These are phyloP conservation scores for Meyerozyma sp. DNA, from an alignment of 1,139 yeast genomes.

Conservation along the genomic window DNA sequence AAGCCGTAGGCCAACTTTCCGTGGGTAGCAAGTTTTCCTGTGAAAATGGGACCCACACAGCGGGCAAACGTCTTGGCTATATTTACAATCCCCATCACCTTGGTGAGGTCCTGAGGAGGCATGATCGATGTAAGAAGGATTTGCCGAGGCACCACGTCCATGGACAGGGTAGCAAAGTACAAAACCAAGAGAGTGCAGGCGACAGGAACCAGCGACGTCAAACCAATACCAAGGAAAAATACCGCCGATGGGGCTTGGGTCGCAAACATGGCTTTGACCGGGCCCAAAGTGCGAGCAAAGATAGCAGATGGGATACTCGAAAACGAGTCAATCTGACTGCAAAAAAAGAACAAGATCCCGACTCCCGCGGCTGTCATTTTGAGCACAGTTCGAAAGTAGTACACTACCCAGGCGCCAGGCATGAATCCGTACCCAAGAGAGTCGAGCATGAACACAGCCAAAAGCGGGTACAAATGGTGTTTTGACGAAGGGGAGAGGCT, in stretches of 20 bases:
- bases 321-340: conserved; percentile 54
- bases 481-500: conserved; percentile 30
- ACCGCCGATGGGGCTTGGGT: conserved; percentile 78
- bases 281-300: conserved; percentile 64
- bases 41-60: conserved; percentile 72
- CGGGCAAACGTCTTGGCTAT: conserved; percentile 82
- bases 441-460: conserved; percentile 63
- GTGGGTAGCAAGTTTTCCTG: conserved; percentile 64
- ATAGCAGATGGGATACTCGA: conserved; percentile 70
- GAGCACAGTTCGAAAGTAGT: conserved; percentile 53
- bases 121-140: conserved; percentile 67
- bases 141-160: conserved; percentile 93
- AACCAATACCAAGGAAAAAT: conserved; percentile 39
- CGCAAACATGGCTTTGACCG: conserved; percentile 68
- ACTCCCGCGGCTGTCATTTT: conserved; percentile 35
- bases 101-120: conserved; percentile 57
- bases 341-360: conserved; percentile 53
- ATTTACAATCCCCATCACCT: conserved; percentile 80
- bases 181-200: conserved; percentile 50
- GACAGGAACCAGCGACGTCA: conserved; percentile 15
- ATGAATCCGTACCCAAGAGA: conserved; percentile 85
- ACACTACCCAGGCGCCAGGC: conserved; percentile 85
- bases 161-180: conserved; percentile 56
- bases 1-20: conserved; percentile 53
- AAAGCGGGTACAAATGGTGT: conserved; percentile 32